Base-by-base conservation (phyloP, 768 basidiomycete species). In the Boletus subcaerulescens region DNA sequence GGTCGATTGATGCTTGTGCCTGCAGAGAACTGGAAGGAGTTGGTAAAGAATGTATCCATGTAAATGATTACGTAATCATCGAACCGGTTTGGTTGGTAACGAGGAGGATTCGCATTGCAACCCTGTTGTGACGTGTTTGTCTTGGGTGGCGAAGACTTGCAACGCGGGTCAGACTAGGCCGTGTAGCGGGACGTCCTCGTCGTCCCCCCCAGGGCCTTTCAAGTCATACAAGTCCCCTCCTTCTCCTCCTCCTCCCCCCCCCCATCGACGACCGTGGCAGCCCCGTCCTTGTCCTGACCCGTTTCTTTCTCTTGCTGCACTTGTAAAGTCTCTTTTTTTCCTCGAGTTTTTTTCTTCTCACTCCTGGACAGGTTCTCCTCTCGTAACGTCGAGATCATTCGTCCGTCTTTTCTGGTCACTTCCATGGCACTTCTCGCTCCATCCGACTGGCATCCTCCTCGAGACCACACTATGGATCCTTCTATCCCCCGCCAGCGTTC, bases 341-440 rank as follows among this genome's bases (percentile, higher is more conserved):
- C 22, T n/a, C 47, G 3, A 7, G 35, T 58, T 18, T 1, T 47
- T 32, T 42, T 14, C 33, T 29, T 9, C 29, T 29, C 29, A 29
- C 29, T 29, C 8, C 29, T 9, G 1, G 9, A 29, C 29, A 29
- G 29, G 29, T 29, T 29, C 29, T 9, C 29, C 29, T 29, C 29
- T 29, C 29, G 29, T 29, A 29, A 29, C 29, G 29, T 29, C 29
- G 29, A 29, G 29, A 29, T 29, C 29, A 29, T 10, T 29, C 29
- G 29, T 29, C 29, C 29, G 29, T 29, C 29, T 29, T 29, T 39
- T 35, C 52, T 50, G 32, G 56, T 81, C 77, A 29, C 8, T 29
- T 29, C 29, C 78, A 89, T 90, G 88, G 88, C 88, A 74, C 80
- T 88, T 77, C 83, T 89, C 75, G 86, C 82, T 60, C 79, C 84